Evolutionary conservation across 2,329 filamentous ascomycete genomes (phyloP).

Genomic region (Pseudogymnoascus sp.): DNA sequence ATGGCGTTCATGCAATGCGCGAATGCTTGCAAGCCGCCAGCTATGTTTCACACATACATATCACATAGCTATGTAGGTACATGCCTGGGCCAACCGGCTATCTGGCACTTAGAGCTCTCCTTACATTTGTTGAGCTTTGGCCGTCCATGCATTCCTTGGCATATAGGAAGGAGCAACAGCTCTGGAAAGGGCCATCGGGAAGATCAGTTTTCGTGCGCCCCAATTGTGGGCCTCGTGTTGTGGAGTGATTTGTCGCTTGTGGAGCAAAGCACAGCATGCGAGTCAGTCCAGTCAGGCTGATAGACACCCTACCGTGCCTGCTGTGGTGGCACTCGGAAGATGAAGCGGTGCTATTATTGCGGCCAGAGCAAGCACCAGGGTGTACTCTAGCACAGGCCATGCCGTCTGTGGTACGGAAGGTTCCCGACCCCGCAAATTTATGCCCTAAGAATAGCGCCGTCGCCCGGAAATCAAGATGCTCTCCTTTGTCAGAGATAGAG

Average conservation of each 20-base stretch:
- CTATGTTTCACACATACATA: conserved; percentile 2
- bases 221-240: conserved; percentile 1
- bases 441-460: conserved; percentile 4
- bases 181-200: conserved; percentile 1
- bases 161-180: neutral
- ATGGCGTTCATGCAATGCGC: conserved; percentile 2
- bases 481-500: neutral
- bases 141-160: conserved; percentile 1
- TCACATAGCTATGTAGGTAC: neutral
- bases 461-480: neutral
- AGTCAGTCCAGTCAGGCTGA: neutral
- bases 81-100: neutral
- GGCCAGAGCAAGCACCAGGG: neutral
- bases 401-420: conserved; percentile 6
- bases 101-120: neutral
- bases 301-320: neutral
- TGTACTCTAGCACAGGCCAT: conserved; percentile 1
- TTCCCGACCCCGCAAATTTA: conserved; percentile 1
- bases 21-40: neutral
- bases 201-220: conserved; percentile 1
- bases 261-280: conserved; percentile 1
- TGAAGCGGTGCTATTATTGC: conserved; percentile 2
- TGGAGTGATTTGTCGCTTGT: conserved; percentile 5
- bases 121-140: conserved; percentile 1
- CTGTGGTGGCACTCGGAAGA: conserved; percentile 1